Evolutionary conservation across 257 asterid genomes (phyloP).

Genomic region (Leonotis leonurus): DNA sequence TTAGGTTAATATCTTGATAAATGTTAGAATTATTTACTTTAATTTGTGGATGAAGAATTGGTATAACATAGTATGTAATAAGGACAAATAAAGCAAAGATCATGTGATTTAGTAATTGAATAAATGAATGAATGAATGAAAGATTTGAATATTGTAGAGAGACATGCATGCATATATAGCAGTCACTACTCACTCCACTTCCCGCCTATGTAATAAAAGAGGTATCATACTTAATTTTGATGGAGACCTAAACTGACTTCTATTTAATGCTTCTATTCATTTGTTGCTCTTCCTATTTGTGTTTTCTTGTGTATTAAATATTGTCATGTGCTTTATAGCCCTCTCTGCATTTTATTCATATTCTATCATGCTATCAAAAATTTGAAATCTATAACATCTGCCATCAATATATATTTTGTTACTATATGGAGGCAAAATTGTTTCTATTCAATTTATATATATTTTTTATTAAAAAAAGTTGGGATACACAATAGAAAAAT

Average conservation of each 20-base stretch:
- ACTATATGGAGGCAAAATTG: no score
- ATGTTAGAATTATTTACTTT: not conserved
- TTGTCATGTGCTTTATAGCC: conserved; percentile 12
- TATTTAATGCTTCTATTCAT: conserved; percentile 3
- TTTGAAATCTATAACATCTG: no score
- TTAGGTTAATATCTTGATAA: not conserved
- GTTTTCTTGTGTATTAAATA: conserved; percentile 8
- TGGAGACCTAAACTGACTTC: conserved; percentile 5
- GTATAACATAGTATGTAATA: no score
- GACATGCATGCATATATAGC: conserved; percentile 8
- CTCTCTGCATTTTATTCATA: not conserved
- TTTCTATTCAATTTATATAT: no score
- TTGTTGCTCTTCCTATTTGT: not conserved
- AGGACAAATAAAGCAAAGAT: conserved; percentile 30
- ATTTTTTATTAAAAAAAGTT: no score
- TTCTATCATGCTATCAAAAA: no score
- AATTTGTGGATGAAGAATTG: not conserved
- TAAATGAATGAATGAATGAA: not conserved
- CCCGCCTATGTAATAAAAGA: conserved; percentile 35
- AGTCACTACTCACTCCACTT: no score
- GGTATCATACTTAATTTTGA: conserved; percentile 1
- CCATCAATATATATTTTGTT: no score
- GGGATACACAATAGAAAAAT: no score
- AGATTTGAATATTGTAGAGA: conserved; percentile 16
- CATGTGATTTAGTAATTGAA: conserved; percentile 41